Evolutionary conservation across 768 basidiomycete genomes (phyloP), one percentile per base, ranked within the genome.

Genomic region (Tylopilus cervinicoccineus): DNA sequence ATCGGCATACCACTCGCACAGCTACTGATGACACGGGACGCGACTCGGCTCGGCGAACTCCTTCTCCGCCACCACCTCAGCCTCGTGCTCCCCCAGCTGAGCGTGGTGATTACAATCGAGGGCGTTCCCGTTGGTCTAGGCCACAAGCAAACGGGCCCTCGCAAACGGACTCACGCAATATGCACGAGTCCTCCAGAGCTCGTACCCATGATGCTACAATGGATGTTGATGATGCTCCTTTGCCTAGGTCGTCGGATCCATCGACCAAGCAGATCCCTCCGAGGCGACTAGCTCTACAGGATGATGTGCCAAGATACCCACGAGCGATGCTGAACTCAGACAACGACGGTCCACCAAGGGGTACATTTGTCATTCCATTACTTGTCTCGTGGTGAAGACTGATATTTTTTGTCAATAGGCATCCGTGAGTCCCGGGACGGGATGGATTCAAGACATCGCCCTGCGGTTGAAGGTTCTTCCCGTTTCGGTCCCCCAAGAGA

Each of bases 221-320:
- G 58, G 68, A 64, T 51, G 43, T 67, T 64, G 65, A 68, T 45
- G 52, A 63, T 11, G 26, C 48, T 14, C 56, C 52, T 50, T 41
- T 45, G 17, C 53, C 49, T 51, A 67, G 53, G 45, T 53, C 55
- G 8, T 46, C 54, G 37, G 54, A 64, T 38, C 51, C 53, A 5
- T 53, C 56, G 1, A 19, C 27, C 4, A 64, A 54, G 42, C 59
- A 49, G 22, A 37, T 45, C 17, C 55, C 47, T 27, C 44, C 55
- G 4, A 52, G 49, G 23, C 60, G 54, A 31, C 58, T 56, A 5
- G 54, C 33, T 26, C 24, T 53, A 10, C 62, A 57, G 2, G 67
- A 60, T n/a, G 71, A 59, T 0, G 58, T 53, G 6, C 61, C 66
- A 38, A 63, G 62, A 22, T 71, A 66, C 38, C 70, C 71, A n/a